Evolutionary conservation across 305 asterid genomes (phyloP), one percentile per base, ranked within the genome.

Genomic region (Andrographis paniculata): DNA sequence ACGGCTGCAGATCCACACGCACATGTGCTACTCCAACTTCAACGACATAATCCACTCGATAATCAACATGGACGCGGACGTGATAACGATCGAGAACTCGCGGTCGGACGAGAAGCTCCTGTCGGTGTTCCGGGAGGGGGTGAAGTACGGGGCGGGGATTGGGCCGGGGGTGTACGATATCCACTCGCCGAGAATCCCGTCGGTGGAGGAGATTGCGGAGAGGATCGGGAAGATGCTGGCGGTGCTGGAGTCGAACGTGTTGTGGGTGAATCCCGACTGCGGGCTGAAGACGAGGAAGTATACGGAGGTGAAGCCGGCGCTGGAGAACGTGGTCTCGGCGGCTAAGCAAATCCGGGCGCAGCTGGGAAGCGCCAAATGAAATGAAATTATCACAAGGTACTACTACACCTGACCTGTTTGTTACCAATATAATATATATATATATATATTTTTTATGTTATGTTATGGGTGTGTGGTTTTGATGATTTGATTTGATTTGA

Each of bases 1-100:
- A 39, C 47, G n/a, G n/a, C 43, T 16, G 54, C 84, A 81, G 93
- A 84, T 84, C 69, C 95, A 84, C 72, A 84, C 95, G 42, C 95
- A 84, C 80, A 84, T 84, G 95, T 84, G 95, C 82, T 84, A 84
- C 74, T 84, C 94, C 55, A 84, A 80, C 79, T 75, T 84, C 81
- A 84, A 84, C 20, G 95, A 84, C 66, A 84, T 84, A 60, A 78
- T 81, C 71, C 84, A 78, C 65, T 81, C 95, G 38, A 84, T 84
- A 66, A 78, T 84, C 45, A 55, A 84, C 78, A 84, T 84, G 95
- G 95, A 84, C 39, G 93, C 93, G 16, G 93, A 84, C 50, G 95
- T 84, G 48, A 84, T 84, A 69, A 84, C 95, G 14, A 84, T 84
- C 3, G 95, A 84, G 68, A 84, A 84, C 76, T 80, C 95, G 0